Percentiles rank a stretch among this genome's conserved stretches.
phyloP scores from a whole-genome alignment of 1,284 basidiomycete genomes.

The Peniophora sp. region DNA sequence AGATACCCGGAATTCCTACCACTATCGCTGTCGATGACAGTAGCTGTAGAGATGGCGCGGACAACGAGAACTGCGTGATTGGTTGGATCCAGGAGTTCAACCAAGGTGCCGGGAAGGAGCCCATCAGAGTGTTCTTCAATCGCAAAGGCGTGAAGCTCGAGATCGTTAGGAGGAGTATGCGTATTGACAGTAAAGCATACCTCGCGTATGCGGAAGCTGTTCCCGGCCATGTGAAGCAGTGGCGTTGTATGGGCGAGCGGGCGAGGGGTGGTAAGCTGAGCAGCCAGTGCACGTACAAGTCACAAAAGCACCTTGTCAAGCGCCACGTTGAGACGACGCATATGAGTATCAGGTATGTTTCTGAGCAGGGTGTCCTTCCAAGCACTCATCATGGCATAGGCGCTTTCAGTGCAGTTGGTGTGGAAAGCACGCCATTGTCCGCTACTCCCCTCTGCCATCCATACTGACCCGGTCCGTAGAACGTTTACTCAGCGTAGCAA shows the following conservation, averaged over 20 bases:
- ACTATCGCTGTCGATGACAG: too few species aligned
- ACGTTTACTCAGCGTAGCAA: conserved; percentile 55
- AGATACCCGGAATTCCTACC: too few species aligned
- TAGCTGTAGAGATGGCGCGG: too few species aligned
- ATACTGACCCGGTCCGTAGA: too few species aligned
- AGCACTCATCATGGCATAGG: conserved; percentile 22
- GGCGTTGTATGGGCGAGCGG: conserved; percentile 12
- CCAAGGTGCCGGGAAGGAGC: too few species aligned
- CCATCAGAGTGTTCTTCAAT: not conserved
- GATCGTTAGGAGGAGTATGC: not conserved
- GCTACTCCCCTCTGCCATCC: too few species aligned
- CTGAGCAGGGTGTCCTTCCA: conserved; percentile 5
- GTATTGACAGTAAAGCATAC: not conserved
- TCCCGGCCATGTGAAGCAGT: too few species aligned
- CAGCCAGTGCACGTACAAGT: conserved; percentile 38
- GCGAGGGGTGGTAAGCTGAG: conserved; percentile 10
- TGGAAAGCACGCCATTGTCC: too few species aligned
- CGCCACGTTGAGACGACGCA: conserved; percentile 60
- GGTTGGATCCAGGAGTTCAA: too few species aligned
- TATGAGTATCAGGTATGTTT: conserved; percentile 46
- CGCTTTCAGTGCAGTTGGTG: conserved; percentile 49
- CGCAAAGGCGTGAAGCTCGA: not conserved
- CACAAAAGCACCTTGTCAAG: conserved; percentile 61
- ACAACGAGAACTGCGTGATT: too few species aligned
- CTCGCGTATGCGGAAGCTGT: too few species aligned